phyloP scores from a whole-genome alignment of 139 green algal genomes.

The Mesostigma viride region DNA sequence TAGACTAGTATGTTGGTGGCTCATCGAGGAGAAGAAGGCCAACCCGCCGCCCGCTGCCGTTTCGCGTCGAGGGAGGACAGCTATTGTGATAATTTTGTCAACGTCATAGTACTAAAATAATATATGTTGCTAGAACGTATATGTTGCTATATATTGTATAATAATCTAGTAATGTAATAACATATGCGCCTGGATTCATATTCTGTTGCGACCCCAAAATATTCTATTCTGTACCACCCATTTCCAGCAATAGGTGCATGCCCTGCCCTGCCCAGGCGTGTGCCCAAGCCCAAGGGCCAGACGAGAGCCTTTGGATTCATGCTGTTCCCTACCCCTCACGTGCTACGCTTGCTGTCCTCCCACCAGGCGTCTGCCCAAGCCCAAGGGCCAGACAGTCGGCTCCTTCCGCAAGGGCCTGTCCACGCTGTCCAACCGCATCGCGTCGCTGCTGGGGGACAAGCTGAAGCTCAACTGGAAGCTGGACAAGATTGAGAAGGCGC shows the following conservation, averaged over 20 bases:
- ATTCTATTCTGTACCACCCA: not conserved
- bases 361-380: slow-evolving; percentile 68
- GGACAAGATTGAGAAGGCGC: slow-evolving; percentile 51
- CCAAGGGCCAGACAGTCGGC: slow-evolving; percentile 85
- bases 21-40: slow-evolving; percentile 38
- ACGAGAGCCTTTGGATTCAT: too few relatives aligned
- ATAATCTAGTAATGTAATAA: too few relatives aligned
- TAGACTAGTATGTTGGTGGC: too few relatives aligned
- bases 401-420: slow-evolving; percentile 80
- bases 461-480: slow-evolving; percentile 79
- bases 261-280: too few relatives aligned
- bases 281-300: too few relatives aligned
- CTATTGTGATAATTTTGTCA: too few relatives aligned
- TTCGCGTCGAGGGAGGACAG: slow-evolving; percentile 58
- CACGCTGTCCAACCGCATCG: slow-evolving; percentile 82
- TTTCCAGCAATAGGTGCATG: not conserved
- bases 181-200: too few relatives aligned
- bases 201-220: not conserved
- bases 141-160: too few relatives aligned
- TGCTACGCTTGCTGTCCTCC: too few relatives aligned
- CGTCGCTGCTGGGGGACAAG: slow-evolving; percentile 23
- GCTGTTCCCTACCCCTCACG: too few relatives aligned
- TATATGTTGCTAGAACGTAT: too few relatives aligned
- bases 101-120: too few relatives aligned
- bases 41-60: slow-evolving; percentile 72